Evolutionary conservation across 805 yeast species (phyloP), one percentile per base, ranked within the genome.

Genomic region (Lipomyces starkeyi): DNA sequence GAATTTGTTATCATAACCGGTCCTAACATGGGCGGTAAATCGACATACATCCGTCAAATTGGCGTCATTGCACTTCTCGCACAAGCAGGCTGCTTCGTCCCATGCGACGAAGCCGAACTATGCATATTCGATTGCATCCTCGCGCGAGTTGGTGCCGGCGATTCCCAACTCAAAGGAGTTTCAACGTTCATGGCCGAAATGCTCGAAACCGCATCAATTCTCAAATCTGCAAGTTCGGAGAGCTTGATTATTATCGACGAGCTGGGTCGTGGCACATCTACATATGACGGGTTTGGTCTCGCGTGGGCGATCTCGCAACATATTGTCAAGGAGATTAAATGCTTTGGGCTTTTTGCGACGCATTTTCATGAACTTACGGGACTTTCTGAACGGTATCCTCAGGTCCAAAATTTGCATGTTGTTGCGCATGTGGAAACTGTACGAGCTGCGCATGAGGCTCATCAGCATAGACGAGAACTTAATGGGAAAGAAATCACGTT

Each of bases 101-200:
- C 99, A 1, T 89, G 90, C 69, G 80, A 81, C 13, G 87, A 83
- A 43, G 93, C 97, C 0, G 93, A 91, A 74, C 77, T 95, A 32
- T 87, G 92, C 13, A 82, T 95, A 1, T 92, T 94, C 70, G 99
- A 95, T 79, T 92, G 97, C 1, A 89, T 95, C 4, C 83, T 95
- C 68, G 96, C 98, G 14, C 87, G 99, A 76, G 97, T 95, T n/a
- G 99, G 99, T 11, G 98, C 99, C 2, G 97, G 98, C 13, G 99
- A 95, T 78, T 94, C 98, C 0, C 99, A 95, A 79, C 83, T 95
- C 76, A 93, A 94, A 78, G 99, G 99, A 32, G 91, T 95, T 35
- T 93, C 98, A 0, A 95, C 99, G 0, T 95, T 95, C 75, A 91
- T 91, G 91, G 91, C 97, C 34, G 99, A 95, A 78, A 93, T 95